These are phyloP conservation scores for Rhizopus delemar DNA, from an alignment of 371 early-diverging fungal genomes.

Conservation along the genomic window DNA sequence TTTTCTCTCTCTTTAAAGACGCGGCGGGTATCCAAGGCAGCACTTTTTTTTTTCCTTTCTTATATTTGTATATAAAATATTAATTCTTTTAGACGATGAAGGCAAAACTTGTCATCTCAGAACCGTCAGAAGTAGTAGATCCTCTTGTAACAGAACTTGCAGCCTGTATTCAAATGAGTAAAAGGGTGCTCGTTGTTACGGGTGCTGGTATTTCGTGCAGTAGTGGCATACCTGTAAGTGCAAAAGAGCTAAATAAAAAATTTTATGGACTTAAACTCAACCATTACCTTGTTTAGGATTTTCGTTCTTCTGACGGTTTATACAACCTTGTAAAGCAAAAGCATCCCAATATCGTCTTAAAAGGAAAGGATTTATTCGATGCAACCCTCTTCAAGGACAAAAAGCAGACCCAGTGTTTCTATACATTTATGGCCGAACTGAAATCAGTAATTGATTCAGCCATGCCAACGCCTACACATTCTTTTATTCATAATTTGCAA, in stretches of 20 bases:
- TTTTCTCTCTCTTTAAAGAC: conserved; percentile 4
- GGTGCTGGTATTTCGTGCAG: conserved; percentile 94
- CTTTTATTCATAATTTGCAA: conserved; percentile 78
- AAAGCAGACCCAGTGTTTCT: conserved; percentile 78
- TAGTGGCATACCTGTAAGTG: conserved; percentile 83
- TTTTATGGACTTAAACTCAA: background rate
- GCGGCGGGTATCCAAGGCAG: conserved; percentile 4
- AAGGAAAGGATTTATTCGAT: conserved; percentile 96
- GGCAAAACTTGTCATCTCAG: conserved; percentile 35
- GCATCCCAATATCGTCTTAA: conserved; percentile 70
- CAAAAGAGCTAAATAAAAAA: background rate
- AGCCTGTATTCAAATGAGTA: conserved; percentile 59
- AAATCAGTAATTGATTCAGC: conserved; percentile 73
- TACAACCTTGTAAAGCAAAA: conserved; percentile 80
- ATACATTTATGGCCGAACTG: conserved; percentile 92
- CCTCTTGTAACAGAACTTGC: conserved; percentile 49
- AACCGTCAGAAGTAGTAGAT: conserved; percentile 38
- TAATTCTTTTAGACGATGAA: conserved; percentile 16
- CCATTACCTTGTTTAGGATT: conserved; percentile 58
- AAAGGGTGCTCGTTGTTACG: conserved; percentile 75
- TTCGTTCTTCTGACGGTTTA: conserved; percentile 77
- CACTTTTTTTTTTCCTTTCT: background rate
- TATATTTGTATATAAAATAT: background rate
- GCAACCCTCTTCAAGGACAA: conserved; percentile 81
- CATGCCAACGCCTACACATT: conserved; percentile 84